Conservation (phyloP, 495 filamentous ascomycete species). For the Aspergillus sclerotiicarbonarius region DNA sequence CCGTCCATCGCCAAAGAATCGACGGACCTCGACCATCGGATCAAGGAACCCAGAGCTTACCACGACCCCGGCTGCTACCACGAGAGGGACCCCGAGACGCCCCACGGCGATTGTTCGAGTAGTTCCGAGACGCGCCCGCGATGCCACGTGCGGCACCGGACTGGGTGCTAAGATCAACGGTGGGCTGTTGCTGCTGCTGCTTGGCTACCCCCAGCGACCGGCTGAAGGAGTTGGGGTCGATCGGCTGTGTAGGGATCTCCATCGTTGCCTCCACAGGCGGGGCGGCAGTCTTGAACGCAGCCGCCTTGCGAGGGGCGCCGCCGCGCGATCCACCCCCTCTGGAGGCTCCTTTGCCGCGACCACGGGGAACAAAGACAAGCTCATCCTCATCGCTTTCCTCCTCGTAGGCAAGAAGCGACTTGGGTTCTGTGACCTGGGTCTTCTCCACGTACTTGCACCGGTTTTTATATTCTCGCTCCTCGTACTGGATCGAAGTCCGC, state of each 20-base stretch:
- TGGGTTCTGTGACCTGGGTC: slow-evolving; percentile 39
- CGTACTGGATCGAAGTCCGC: slow-evolving; percentile 56
- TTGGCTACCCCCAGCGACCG: slow-evolving; percentile 36
- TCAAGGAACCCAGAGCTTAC: slow-evolving; percentile 58
- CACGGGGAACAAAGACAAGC: slow-evolving; percentile 54
- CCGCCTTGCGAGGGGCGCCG: slow-evolving; percentile 27
- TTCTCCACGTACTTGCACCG: slow-evolving; percentile 50
- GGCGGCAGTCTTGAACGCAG: slow-evolving; percentile 25
- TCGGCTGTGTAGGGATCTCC: slow-evolving; percentile 50
- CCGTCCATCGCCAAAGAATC: slow-evolving; percentile 27
- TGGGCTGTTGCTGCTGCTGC: slow-evolving; percentile 24
- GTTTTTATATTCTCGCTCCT: slow-evolving; percentile 60
- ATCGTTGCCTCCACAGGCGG: slow-evolving; percentile 29
- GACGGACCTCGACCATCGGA: slow-evolving; percentile 21
- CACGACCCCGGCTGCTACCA: slow-evolving; percentile 43
- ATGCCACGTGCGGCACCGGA: slow-evolving; percentile 38
- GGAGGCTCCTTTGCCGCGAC: slow-evolving; percentile 40
- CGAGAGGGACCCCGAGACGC: slow-evolving; percentile 30
- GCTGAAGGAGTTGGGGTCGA: slow-evolving; percentile 57
- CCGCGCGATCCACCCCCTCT: slow-evolving; percentile 39
- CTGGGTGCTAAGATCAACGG: slow-evolving; percentile 40
- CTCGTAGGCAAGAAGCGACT: slow-evolving; percentile 45
- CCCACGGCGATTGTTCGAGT: slow-evolving; percentile 33
- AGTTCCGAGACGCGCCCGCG: slow-evolving; percentile 37
- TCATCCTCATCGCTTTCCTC: slow-evolving; percentile 59